These are phyloP conservation scores for Bidens hawaiensis DNA, from an alignment of 140 eudicot species.

Conservation along the genomic window DNA sequence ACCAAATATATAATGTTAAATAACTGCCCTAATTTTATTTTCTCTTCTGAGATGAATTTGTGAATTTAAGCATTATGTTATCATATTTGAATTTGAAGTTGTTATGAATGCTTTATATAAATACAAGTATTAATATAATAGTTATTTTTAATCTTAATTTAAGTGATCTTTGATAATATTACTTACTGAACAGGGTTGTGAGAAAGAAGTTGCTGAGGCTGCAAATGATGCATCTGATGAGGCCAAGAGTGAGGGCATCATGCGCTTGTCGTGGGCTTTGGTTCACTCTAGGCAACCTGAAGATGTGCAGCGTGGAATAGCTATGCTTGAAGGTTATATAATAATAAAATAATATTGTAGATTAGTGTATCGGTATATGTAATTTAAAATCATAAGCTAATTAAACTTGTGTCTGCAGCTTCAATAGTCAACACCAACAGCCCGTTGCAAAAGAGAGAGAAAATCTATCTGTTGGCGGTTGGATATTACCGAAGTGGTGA, in stretches of 20 bases:
- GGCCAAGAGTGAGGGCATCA: slow-evolving; percentile 44
- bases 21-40: background rate
- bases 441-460: slow-evolving; percentile 62
- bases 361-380: background rate
- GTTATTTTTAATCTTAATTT: background rate
- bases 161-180: too few species aligned
- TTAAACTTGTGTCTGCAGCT: slow-evolving; percentile 30
- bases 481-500: slow-evolving; percentile 66
- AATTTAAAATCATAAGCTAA: slow-evolving; percentile 1
- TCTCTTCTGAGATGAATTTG: background rate
- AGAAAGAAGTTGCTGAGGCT: slow-evolving; percentile 63
- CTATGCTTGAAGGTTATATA: slow-evolving; percentile 81
- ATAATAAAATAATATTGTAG: background rate
- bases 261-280: slow-evolving; percentile 72
- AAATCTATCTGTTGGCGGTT: slow-evolving; percentile 64
- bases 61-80: background rate
- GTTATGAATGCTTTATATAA: background rate
- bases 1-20: too few species aligned
- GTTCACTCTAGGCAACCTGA: slow-evolving; percentile 66
- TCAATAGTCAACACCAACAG: slow-evolving; percentile 45
- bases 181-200: slow-evolving; percentile 50
- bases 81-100: background rate
- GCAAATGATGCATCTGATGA: slow-evolving; percentile 41
- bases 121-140: background rate
- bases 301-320: slow-evolving; percentile 76